phyloP scores from a whole-genome alignment of 805 yeast species.

The Ogataea paradorogensis region DNA sequence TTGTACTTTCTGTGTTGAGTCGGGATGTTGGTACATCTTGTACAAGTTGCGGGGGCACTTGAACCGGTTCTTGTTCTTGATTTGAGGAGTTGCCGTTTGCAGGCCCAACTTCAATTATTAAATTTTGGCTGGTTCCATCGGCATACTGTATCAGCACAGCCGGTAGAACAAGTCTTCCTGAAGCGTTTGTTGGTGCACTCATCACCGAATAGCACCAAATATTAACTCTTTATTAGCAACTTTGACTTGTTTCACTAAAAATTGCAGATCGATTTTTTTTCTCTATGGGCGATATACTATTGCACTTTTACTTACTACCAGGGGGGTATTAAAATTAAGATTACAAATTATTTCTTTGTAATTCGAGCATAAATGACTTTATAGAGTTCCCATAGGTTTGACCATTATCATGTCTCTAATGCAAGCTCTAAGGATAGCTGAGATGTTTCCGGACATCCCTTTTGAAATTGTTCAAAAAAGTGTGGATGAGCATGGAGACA shows the following conservation, averaged over 20 bases:
- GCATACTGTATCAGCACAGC: constrained; percentile 31
- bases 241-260: constrained; percentile 5
- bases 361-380: too few species aligned
- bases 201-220: neutral
- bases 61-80: constrained; percentile 1
- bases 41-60: constrained; percentile 2
- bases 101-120: constrained; percentile 33
- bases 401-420: neutral
- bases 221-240: neutral
- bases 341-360: too few species aligned
- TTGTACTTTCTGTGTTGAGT: neutral
- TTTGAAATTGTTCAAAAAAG: constrained; percentile 29
- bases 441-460: constrained; percentile 46
- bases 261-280: constrained; percentile 8
- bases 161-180: constrained; percentile 30
- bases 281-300: constrained; percentile 4
- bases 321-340: too few species aligned
- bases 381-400: neutral
- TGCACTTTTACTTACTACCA: neutral
- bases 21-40: neutral
- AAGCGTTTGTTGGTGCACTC: constrained; percentile 9
- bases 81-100: constrained; percentile 8
- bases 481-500: constrained; percentile 31
- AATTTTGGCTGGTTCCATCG: constrained; percentile 29
- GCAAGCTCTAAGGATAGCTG: constrained; percentile 23